Conservation (phyloP, 495 filamentous ascomycete species). For the Tricharina praecox region DNA sequence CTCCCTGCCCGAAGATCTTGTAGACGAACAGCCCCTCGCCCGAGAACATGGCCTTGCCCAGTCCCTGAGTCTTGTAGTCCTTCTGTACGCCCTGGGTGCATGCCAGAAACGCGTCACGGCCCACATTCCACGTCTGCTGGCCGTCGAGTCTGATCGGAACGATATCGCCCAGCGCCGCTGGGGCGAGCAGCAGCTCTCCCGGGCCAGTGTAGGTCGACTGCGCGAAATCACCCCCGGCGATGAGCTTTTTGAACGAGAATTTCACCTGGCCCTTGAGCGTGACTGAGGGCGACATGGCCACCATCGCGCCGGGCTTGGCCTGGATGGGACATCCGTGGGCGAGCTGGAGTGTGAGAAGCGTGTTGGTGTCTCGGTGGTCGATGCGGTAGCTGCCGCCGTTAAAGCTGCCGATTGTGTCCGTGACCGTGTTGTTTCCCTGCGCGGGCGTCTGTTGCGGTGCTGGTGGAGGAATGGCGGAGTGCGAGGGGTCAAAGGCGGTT, state of each 20-base stretch:
- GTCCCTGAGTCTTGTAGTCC: slow-evolving; percentile 68
- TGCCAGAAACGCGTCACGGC: slow-evolving; percentile 63
- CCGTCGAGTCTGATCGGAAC: slow-evolving; percentile 57
- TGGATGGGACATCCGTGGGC: slow-evolving; percentile 73
- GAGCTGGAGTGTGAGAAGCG: slow-evolving; percentile 71
- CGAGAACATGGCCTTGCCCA: slow-evolving; percentile 85
- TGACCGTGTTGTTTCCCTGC: slow-evolving; percentile 41
- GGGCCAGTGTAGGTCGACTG: slow-evolving; percentile 76
- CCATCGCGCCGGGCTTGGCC: slow-evolving; percentile 75
- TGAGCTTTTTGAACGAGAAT: slow-evolving; percentile 69
- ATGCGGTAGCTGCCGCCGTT: slow-evolving; percentile 90
- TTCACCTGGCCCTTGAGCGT: slow-evolving; percentile 63
- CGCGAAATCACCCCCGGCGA: slow-evolving; percentile 65
- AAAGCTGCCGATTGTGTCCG: slow-evolving; percentile 82
- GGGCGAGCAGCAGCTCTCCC: slow-evolving; percentile 73
- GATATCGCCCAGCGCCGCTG: slow-evolving; percentile 67
- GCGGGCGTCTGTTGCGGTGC: slow-evolving; percentile 30
- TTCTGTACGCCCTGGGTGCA: slow-evolving; percentile 60
- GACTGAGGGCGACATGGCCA: slow-evolving; percentile 81
- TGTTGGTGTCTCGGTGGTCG: slow-evolving; percentile 82
- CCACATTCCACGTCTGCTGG: slow-evolving; percentile 60
- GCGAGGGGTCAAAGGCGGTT: slow-evolving; percentile 19
- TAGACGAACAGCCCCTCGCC: slow-evolving; percentile 89
- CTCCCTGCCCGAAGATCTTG: slow-evolving; percentile 58
- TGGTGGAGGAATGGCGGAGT: slow-evolving; percentile 12